Base-by-base conservation (phyloP, 306 rosid species). In the Quercus cerris region DNA sequence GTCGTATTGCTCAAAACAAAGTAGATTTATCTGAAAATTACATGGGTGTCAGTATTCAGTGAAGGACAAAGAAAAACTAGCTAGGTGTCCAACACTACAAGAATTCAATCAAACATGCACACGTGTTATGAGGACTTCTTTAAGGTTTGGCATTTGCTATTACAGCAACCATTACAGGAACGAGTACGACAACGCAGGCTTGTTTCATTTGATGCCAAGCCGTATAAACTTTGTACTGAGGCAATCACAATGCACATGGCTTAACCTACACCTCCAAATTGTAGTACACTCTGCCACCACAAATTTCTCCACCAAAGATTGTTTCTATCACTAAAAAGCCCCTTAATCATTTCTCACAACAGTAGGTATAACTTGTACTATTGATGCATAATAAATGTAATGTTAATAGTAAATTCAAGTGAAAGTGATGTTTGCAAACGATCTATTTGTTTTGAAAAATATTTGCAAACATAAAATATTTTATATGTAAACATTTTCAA, bases 261-360 rank as follows among this genome's bases (percentile, higher is more conserved):
- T 54, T 70, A 7, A 38, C 51, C 73, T 77, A 12, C 70, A 13
- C 35, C 63, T 79, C 80, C 51, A 17, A 68, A 54, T 80, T 84
- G 74, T 85, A 84, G 70, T 77, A 78, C 85, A 86, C 83, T 70
- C 75, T 71, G 67, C 84, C 75, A 75, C 87, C 81, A 83, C 77
- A 61, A 51, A 28, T 23, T 61, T 22, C 18, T 23, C 3, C 31
- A 59, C 18, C 31, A 59, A 59, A 59, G 67, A 59, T 10, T 59
- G 54, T 46, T 49, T 27, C 30, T 22, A 9, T 59, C 66, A 59
- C 15, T 12, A 49, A 49, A 49, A 49, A 49, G 54, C 17, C 14
- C 54, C 17, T 49, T 38, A 38, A 49, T 49, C 54, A 49, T 10
- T 13, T 49, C 54, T 49, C 46, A 38, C 46, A 38, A 2, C 46